Base-by-base conservation (phyloP, 805 yeast species). In the Scheffersomyces amazonensis region DNA sequence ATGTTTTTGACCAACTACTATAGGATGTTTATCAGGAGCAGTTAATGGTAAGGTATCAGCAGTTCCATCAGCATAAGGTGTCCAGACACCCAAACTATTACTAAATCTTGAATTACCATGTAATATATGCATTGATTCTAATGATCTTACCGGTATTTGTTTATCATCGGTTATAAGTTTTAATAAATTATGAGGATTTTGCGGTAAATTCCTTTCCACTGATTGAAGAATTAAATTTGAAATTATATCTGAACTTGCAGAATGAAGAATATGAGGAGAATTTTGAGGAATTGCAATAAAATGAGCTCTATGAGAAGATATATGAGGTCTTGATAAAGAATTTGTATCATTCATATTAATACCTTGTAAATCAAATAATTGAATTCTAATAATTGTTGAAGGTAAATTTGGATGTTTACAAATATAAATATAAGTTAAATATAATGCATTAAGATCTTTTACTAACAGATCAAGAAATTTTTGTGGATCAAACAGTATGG, bases 1-100 rank as follows among this genome's bases (percentile, higher is more conserved):
- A 12, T 8, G 5, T 9, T 23, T 13, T 10, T 22, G 8, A 8
- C 27, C 20, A 18, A 19, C 10, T 19, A 32, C 50, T 1, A 67
- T 43, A 2, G 60, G 45, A 51, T 81, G 87, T 1, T 53, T 48
- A 7, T 58, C 60, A 1, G 64, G 53, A 24, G 68, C 58, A 13
- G 71, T 76, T 25, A 85, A 62, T 0, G 95, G 90, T 0, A 81
- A 73, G 3, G 74, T 67, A 56, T 87, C 95, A 5, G 80, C 76
- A 1, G 68, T 62, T 0, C 79, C 80, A 46, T 80, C 79, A 0
- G 95, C 91, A 55, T 84, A 87, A 0, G 82, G 75, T 0, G 76
- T 54, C 95, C 95, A 87, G 6, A 77, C 69, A 0, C 91, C 95
- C 38, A 82, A 52, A 8, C 89, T 71, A 20, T 74, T 64, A 1